These are phyloP conservation scores for Hortiboletus flavorubellus DNA, from an alignment of 768 basidiomycete genomes.

Conservation along the genomic window DNA sequence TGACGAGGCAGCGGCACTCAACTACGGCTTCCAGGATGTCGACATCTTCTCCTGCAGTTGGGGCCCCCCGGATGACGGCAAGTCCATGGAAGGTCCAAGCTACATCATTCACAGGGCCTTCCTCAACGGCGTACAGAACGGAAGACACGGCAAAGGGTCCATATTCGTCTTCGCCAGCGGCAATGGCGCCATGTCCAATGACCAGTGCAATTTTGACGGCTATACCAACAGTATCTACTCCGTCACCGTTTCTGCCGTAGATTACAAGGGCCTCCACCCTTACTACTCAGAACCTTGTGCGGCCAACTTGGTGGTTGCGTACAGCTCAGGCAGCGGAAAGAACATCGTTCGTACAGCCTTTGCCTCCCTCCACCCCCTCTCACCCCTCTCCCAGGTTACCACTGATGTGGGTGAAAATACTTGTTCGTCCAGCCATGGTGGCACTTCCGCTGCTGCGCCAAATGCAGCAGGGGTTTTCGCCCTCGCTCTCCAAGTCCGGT, in stretches of 20 bases:
- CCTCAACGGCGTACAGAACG: slow-evolving; percentile 88
- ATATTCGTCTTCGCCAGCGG: slow-evolving; percentile 97
- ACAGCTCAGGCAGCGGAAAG: slow-evolving; percentile 91
- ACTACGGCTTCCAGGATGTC: slow-evolving; percentile 91
- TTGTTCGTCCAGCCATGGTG: slow-evolving; percentile 84
- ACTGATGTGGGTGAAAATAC: slow-evolving; percentile 86
- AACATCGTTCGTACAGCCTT: slow-evolving; percentile 68
- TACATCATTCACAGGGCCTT: slow-evolving; percentile 92
- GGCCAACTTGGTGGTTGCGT: slow-evolving; percentile 95
- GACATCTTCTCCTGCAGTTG: slow-evolving; percentile 92
- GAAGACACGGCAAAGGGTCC: slow-evolving; percentile 85
- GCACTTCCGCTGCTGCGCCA: slow-evolving; percentile 97
- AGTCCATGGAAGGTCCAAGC: slow-evolving; percentile 90
- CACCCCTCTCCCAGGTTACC: slow-evolving; percentile 62
- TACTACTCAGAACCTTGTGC: slow-evolving; percentile 98
- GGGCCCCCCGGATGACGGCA: slow-evolving; percentile 96
- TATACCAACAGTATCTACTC: slow-evolving; percentile 98
- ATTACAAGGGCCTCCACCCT: slow-evolving; percentile 90
- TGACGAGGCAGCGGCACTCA: slow-evolving; percentile 93
- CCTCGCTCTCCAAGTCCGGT: slow-evolving; percentile 86
- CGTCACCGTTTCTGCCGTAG: slow-evolving; percentile 93
- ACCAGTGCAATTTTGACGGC: slow-evolving; percentile 99
- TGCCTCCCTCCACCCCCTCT: slow-evolving; percentile 10
- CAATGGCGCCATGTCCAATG: slow-evolving; percentile 86
- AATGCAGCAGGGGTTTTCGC: slow-evolving; percentile 94